These are phyloP conservation scores for Psilocybe sp. DNA, from an alignment of 768 basidiomycete species.

Conservation along the genomic window DNA sequence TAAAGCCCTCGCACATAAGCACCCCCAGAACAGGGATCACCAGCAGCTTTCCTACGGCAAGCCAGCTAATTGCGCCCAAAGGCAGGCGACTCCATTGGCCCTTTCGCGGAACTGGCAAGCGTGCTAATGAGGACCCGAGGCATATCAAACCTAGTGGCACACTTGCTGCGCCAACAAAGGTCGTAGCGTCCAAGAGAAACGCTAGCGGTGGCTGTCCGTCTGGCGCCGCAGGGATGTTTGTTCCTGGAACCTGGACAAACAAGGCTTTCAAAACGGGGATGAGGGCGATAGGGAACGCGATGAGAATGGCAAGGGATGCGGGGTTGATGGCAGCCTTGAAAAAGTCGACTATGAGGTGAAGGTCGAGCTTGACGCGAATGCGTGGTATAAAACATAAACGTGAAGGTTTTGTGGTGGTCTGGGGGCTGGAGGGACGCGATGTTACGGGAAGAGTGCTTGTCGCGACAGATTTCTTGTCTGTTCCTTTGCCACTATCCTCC, in stretches of 20 bases:
- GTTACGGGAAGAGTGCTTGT: no score
- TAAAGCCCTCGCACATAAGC: slow-evolving; percentile 50
- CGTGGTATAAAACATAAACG: neutral
- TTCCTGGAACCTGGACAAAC: slow-evolving; percentile 45
- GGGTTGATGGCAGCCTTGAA: slow-evolving; percentile 42
- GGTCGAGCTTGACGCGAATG: neutral
- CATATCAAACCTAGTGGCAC: slow-evolving; percentile 63
- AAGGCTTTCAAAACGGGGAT: slow-evolving; percentile 57
- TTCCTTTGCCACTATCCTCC: neutral
- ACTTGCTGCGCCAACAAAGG: slow-evolving; percentile 60
- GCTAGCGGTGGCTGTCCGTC: slow-evolving; percentile 69
- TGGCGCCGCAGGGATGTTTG: slow-evolving; percentile 48
- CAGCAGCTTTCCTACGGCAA: slow-evolving; percentile 55
- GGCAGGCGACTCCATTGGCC: slow-evolving; percentile 40
- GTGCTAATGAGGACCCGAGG: slow-evolving; percentile 61
- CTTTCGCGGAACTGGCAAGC: slow-evolving; percentile 46
- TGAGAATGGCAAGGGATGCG: slow-evolving; percentile 49
- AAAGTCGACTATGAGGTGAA: slow-evolving; percentile 16
- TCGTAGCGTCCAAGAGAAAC: slow-evolving; percentile 52
- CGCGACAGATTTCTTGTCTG: no score
- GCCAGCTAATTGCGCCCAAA: slow-evolving; percentile 47
- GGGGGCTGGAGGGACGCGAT: neutral
- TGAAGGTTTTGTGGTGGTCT: neutral
- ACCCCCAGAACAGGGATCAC: slow-evolving; percentile 62
- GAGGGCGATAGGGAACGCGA: slow-evolving; percentile 54